Conservation (phyloP, 2,329 filamentous ascomycete species). For the Fusarium kyushuense region DNA sequence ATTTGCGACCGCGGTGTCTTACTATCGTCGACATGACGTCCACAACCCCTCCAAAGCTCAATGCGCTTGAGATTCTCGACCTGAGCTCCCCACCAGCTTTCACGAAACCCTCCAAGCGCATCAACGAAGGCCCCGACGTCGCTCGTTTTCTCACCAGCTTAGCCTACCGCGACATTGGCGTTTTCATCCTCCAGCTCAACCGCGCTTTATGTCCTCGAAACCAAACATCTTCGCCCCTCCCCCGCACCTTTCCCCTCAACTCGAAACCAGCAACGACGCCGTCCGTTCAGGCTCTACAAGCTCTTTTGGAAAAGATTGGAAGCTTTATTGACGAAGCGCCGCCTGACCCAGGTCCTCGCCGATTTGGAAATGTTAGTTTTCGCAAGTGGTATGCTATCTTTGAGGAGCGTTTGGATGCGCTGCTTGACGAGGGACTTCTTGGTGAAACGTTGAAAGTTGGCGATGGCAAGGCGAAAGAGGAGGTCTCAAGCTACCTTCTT, state of each 20-base stretch:
- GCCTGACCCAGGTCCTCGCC: slow-evolving; percentile 84
- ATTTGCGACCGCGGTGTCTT: background rate
- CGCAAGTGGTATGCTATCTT: slow-evolving; percentile 83
- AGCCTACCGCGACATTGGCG: slow-evolving; percentile 88
- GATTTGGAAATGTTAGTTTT: slow-evolving; percentile 94
- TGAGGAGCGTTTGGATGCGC: slow-evolving; percentile 64
- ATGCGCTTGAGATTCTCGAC: slow-evolving; percentile 63
- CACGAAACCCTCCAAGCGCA: slow-evolving; percentile 77
- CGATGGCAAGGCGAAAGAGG: slow-evolving; percentile 66
- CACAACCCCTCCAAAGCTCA: slow-evolving; percentile 32
- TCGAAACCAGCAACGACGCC: slow-evolving; percentile 58
- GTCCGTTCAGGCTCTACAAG: slow-evolving; percentile 73
- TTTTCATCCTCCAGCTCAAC: slow-evolving; percentile 91
- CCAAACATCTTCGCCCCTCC: slow-evolving; percentile 53
- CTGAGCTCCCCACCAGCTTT: slow-evolving; percentile 65
- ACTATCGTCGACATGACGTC: slow-evolving; percentile 40
- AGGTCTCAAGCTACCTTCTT: slow-evolving; percentile 83
- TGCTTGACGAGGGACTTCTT: slow-evolving; percentile 50
- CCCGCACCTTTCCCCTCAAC: slow-evolving; percentile 58
- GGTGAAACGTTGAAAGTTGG: slow-evolving; percentile 49
- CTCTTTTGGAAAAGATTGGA: slow-evolving; percentile 73
- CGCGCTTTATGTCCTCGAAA: slow-evolving; percentile 81
- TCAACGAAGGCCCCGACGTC: slow-evolving; percentile 88
- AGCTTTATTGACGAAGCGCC: slow-evolving; percentile 81
- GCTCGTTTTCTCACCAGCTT: slow-evolving; percentile 80